phyloP scores from a whole-genome alignment of 495 filamentous ascomycete species.

The Cudoniella acicularis region DNA sequence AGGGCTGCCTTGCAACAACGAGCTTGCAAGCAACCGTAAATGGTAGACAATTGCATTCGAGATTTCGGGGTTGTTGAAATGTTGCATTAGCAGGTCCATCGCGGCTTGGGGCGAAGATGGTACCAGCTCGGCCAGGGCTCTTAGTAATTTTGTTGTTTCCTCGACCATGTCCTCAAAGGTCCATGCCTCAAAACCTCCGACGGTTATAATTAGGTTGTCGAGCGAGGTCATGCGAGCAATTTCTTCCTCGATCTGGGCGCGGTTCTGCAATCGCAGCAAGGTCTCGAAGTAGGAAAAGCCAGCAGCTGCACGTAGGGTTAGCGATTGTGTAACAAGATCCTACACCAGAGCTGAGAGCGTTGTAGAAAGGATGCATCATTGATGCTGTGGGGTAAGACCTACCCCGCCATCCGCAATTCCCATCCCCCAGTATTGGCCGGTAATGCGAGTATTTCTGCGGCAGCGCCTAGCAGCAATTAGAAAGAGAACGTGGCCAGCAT shows the following conservation, averaged over 20 bases:
- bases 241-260: constrained; percentile 62
- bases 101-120: constrained; percentile 50
- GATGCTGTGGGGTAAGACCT: constrained; percentile 28
- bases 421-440: constrained; percentile 85
- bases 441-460: constrained; percentile 83
- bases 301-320: constrained; percentile 59
- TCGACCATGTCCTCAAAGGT: constrained; percentile 83
- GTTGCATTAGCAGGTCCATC: constrained; percentile 56
- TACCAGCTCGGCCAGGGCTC: constrained; percentile 48
- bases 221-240: constrained; percentile 65
- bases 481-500: not conserved
- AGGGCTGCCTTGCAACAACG: constrained; percentile 76
- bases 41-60: constrained; percentile 70
- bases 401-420: constrained; percentile 98
- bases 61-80: constrained; percentile 67
- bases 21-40: constrained; percentile 72
- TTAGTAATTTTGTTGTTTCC: constrained; percentile 64
- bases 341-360: not conserved
- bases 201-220: constrained; percentile 59
- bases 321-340: not conserved
- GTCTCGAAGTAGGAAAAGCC: constrained; percentile 91
- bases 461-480: constrained; percentile 56
- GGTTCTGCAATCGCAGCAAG: constrained; percentile 63
- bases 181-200: constrained; percentile 61
- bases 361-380: not conserved